These are phyloP conservation scores for Monilinia fructicola DNA, from an alignment of 2,329 filamentous ascomycete species.

Conservation along the genomic window DNA sequence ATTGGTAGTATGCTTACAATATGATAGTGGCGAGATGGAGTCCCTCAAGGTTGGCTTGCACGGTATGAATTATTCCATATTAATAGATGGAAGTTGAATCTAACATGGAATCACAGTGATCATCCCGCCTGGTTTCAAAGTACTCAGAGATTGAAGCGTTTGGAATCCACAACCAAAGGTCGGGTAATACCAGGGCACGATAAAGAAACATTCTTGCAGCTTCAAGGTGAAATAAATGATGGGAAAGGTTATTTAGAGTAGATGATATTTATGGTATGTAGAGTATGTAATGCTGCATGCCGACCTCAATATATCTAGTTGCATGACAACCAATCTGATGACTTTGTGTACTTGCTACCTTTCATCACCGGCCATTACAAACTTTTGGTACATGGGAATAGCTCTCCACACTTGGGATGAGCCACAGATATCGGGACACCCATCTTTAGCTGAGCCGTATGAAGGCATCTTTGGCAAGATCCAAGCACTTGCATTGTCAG, in stretches of 20 bases:
- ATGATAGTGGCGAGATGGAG: slow-evolving; percentile 34
- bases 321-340: no score
- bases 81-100: not conserved
- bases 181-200: slow-evolving; percentile 37
- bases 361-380: not conserved
- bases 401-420: not conserved
- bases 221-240: slow-evolving; percentile 36
- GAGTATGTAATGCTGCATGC: no score
- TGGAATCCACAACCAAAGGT: slow-evolving; percentile 37
- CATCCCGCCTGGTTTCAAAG: slow-evolving; percentile 41
- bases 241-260: slow-evolving; percentile 18
- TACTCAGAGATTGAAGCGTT: slow-evolving; percentile 38
- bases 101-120: slow-evolving; percentile 31
- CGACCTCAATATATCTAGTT: not conserved
- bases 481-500: not conserved
- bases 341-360: not conserved
- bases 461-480: not conserved
- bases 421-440: not conserved
- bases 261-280: not conserved
- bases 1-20: slow-evolving; percentile 1
- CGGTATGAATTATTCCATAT: slow-evolving; percentile 27
- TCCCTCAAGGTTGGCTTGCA: slow-evolving; percentile 42
- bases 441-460: not conserved
- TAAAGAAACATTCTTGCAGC: slow-evolving; percentile 35
- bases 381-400: not conserved